Conservation (phyloP, 164 flowering plant genomes). For the Taxillus chinensis region DNA sequence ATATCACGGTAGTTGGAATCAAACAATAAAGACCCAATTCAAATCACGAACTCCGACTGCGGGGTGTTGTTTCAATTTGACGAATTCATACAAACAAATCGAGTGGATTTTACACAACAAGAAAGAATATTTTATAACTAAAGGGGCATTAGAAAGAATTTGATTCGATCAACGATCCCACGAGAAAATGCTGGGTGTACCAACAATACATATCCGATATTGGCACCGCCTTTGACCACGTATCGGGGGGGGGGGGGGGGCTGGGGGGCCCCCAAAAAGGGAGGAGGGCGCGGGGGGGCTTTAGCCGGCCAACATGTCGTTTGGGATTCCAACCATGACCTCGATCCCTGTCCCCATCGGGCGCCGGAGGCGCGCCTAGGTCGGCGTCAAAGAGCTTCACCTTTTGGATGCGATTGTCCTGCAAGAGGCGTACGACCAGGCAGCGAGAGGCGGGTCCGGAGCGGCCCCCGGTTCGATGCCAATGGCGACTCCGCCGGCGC, state of each 20-base stretch:
- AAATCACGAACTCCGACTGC: no score
- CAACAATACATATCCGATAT: conserved; percentile 85
- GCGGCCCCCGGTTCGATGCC: conserved; percentile 86
- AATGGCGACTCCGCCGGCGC: conserved; percentile 42
- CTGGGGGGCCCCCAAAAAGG: conserved; percentile 65
- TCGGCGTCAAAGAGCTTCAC: conserved; percentile 89
- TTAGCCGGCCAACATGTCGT: conserved; percentile 51
- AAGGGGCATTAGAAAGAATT: no score
- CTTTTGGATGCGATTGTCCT: conserved; percentile 51
- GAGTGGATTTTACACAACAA: no score
- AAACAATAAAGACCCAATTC: no score
- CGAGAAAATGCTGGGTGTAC: no score
- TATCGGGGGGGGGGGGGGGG: conserved; percentile 50
- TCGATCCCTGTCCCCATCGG: conserved; percentile 63
- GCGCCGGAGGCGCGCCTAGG: conserved; percentile 33
- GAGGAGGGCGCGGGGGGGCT: conserved; percentile 47
- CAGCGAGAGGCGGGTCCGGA: conserved; percentile 51
- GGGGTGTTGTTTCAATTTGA: no score
- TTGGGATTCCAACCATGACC: conserved; percentile 92
- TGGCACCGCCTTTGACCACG: conserved; percentile 47
- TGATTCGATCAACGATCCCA: no score
- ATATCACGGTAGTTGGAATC: no score
- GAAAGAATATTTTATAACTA: no score
- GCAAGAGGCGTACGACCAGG: conserved; percentile 66
- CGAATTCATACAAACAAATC: no score